phyloP scores from a whole-genome alignment of 305 asterid species.

The Fraxinus latifolia region DNA sequence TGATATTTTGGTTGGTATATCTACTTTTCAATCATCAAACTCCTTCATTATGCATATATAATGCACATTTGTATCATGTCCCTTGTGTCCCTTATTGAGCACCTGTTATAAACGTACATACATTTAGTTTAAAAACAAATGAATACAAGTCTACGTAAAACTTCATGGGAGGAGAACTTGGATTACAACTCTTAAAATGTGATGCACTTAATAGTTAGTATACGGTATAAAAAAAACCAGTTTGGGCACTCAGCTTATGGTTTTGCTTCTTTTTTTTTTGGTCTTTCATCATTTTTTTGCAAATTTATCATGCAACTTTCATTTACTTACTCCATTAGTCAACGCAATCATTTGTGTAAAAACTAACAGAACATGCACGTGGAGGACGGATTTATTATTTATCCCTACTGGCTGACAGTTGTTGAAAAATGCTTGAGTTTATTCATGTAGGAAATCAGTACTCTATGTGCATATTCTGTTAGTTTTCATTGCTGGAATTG shows the following conservation, averaged over 20 bases:
- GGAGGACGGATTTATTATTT: not conserved
- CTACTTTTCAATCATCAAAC: not conserved
- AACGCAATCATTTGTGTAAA: not conserved
- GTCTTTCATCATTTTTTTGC: not conserved
- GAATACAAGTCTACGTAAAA: not conserved
- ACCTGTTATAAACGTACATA: not conserved
- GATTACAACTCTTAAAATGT: not conserved
- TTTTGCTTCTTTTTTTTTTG: not conserved
- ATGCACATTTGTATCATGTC: not conserved
- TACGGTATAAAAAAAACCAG: too few relatives aligned
- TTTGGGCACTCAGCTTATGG: not conserved
- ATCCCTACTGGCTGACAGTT: not conserved
- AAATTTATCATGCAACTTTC: not conserved
- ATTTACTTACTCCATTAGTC: not conserved
- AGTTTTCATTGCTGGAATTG: not conserved
- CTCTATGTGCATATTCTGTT: not conserved
- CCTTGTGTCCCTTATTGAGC: not conserved
- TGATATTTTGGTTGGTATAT: slow-evolving; percentile 18
- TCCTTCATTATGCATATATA: not conserved
- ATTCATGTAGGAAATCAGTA: not conserved
- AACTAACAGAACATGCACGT: not conserved
- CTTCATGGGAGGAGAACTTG: not conserved
- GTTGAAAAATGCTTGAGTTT: not conserved
- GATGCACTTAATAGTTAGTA: not conserved
- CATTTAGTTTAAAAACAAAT: not conserved